Percentiles rank a stretch among this genome's conserved stretches.
Evolutionary conservation across 768 basidiomycete species (phyloP).

Genomic region (Podaxis sp.): DNA sequence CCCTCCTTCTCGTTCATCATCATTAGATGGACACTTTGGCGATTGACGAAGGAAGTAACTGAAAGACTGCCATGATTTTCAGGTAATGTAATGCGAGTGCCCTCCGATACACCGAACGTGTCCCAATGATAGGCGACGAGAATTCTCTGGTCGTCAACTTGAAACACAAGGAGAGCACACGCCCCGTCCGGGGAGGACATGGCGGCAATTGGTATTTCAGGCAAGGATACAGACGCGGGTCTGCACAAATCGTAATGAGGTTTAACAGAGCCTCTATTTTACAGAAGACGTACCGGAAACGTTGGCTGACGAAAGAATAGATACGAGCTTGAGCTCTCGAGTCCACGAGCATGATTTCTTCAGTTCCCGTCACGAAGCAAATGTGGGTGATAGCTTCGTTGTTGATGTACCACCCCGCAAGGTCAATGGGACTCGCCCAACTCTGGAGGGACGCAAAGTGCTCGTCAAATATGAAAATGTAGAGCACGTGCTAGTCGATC

Average conservation of each 20-base stretch:
- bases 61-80: constrained; percentile 24
- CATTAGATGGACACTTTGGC: constrained; percentile 43
- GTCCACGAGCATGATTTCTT: constrained; percentile 55
- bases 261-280: not conserved
- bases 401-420: constrained; percentile 42
- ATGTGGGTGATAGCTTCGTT: constrained; percentile 24
- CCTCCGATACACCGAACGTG: constrained; percentile 52
- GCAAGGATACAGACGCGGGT: constrained; percentile 33
- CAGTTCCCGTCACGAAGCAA: constrained; percentile 46
- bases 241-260: constrained; percentile 30
- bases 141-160: constrained; percentile 14
- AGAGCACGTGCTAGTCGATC: constrained; percentile 32
- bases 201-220: constrained; percentile 31
- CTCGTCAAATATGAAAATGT: constrained; percentile 52
- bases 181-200: constrained; percentile 55
- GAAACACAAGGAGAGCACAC: constrained; percentile 42
- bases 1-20: constrained; percentile 32
- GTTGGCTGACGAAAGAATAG: constrained; percentile 53
- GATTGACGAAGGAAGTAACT: constrained; percentile 46
- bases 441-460: constrained; percentile 38
- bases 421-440: constrained; percentile 38
- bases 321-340: constrained; percentile 41
- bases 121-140: constrained; percentile 46
- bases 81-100: constrained; percentile 38
- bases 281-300: constrained; percentile 42